Conservation (phyloP, 495 filamentous ascomycete species). For the Aspergillus homomorphus region DNA sequence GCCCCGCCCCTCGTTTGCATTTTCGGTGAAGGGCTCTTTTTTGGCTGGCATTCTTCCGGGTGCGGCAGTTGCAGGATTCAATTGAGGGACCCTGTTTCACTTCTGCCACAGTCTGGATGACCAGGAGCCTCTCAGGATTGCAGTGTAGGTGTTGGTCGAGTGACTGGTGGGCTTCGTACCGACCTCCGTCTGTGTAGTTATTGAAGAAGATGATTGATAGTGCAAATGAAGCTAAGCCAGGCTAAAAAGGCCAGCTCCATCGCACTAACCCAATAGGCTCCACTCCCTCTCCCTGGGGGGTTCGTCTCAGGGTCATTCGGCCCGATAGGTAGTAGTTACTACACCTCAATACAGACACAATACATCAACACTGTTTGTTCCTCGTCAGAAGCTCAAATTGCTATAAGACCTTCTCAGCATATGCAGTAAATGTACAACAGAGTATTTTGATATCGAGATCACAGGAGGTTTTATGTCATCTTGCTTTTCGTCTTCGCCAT, state of each 20-base stretch:
- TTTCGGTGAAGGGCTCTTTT: background rate
- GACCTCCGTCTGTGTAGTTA: too few species aligned
- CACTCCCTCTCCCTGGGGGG: background rate
- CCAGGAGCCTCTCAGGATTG: background rate
- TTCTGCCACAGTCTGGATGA: background rate
- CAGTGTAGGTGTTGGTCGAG: background rate
- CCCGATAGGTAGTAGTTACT: background rate
- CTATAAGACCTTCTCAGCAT: background rate
- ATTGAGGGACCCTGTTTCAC: too few species aligned
- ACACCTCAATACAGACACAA: too few species aligned
- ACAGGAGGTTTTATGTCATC: background rate
- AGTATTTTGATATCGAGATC: background rate
- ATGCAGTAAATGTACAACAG: constrained; percentile 4
- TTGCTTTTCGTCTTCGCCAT: background rate
- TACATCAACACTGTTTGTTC: too few species aligned
- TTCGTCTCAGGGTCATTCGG: background rate
- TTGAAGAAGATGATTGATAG: background rate
- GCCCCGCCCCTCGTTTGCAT: constrained; percentile 6
- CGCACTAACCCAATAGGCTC: background rate
- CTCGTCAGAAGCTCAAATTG: too few species aligned
- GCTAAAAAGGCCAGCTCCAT: background rate
- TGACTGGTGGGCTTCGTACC: too few species aligned
- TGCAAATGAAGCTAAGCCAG: background rate
- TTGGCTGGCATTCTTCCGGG: background rate
- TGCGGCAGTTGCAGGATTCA: background rate